phyloP scores from a whole-genome alignment of 495 filamentous ascomycete genomes.

The Choiromyces venosus region DNA sequence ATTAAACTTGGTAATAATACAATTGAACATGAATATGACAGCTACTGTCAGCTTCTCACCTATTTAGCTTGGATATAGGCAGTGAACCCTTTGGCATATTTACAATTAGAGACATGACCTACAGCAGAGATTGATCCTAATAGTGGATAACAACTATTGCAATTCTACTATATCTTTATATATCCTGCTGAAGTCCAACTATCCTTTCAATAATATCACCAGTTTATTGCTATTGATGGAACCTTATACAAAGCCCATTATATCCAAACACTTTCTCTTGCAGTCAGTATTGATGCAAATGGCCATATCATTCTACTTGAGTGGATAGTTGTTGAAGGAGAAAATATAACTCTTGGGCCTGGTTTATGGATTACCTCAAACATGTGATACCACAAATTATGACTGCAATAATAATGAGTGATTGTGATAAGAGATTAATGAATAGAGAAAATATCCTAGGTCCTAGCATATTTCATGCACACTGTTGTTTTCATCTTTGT shows the following conservation, averaged over 20 bases:
- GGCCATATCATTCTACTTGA: no score
- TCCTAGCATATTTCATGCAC: background rate
- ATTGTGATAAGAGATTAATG: constrained; percentile 7
- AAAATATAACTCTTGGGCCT: constrained; percentile 15
- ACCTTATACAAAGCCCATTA: constrained; percentile 14
- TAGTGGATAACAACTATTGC: background rate
- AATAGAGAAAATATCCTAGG: background rate
- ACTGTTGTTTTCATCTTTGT: background rate
- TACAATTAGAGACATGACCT: background rate
- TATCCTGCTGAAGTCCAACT: background rate
- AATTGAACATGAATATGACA: background rate
- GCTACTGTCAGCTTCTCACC: constrained; percentile 6
- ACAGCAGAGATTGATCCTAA: background rate
- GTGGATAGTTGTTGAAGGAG: constrained; percentile 18
- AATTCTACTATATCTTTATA: constrained; percentile 19
- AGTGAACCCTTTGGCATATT: constrained; percentile 8
- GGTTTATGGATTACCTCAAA: constrained; percentile 14
- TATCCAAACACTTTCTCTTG: constrained; percentile 4
- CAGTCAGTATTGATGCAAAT: no score
- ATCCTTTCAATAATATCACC: constrained; percentile 6
- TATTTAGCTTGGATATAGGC: background rate
- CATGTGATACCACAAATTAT: constrained; percentile 8
- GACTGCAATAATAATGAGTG: constrained; percentile 23
- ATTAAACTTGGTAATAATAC: background rate
- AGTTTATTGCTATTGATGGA: no score